Conservation (phyloP, 225 moss, liverwort and hornwort species). For the Physcomitrellopsis africana region DNA sequence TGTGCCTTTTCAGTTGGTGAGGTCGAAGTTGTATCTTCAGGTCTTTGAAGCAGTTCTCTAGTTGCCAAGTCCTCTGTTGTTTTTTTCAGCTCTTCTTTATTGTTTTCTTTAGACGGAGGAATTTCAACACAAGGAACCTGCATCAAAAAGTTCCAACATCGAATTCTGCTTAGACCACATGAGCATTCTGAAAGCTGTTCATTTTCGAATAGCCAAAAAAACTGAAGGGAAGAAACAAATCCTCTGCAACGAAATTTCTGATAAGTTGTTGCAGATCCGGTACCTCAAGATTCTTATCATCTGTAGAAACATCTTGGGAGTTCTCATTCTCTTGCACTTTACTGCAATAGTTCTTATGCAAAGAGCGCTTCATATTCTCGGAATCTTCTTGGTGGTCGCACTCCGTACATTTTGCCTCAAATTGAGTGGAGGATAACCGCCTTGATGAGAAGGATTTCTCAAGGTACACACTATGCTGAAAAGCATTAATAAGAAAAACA, state of each 20-base stretch:
- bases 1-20: too few relatives aligned
- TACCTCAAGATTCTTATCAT: not conserved
- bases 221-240: not conserved
- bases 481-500: not conserved
- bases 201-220: not conserved
- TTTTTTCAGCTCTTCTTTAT: not conserved
- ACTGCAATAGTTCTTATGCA: too few relatives aligned
- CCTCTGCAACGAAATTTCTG: too few relatives aligned
- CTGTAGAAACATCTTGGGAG: not conserved
- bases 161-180: not conserved
- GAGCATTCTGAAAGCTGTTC: not conserved
- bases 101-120: not conserved
- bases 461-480: conserved; percentile 28
- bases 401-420: conserved; percentile 9
- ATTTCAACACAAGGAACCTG: not conserved
- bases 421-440: not conserved
- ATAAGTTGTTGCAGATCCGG: not conserved
- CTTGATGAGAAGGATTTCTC: conserved; percentile 13
- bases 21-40: not conserved
- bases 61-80: not conserved
- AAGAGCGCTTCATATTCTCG: not conserved
- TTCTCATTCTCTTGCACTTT: not conserved
- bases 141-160: not conserved
- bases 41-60: not conserved
- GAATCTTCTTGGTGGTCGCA: conserved; percentile 10